Conservation (phyloP, 2,329 filamentous ascomycete genomes). For the Ascochyta viciae-villosae region DNA sequence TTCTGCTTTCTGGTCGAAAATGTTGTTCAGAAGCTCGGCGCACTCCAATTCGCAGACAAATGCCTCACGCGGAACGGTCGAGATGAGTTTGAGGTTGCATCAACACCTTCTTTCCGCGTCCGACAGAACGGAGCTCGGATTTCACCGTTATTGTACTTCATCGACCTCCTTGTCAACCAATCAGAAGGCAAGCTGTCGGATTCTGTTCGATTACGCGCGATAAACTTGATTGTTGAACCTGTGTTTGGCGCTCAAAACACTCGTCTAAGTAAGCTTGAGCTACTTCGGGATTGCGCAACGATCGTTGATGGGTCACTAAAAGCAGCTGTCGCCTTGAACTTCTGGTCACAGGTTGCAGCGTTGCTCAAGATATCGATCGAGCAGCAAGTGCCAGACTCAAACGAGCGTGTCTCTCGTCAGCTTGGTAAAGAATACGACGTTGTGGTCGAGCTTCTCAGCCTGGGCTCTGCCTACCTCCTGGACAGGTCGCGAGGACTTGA, state of each 20-base stretch:
- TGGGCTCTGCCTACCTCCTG: slow-evolving; percentile 57
- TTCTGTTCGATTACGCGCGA: slow-evolving; percentile 45
- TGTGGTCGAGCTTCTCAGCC: slow-evolving; percentile 70
- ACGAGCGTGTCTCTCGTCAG: slow-evolving; percentile 45
- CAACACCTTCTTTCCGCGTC: slow-evolving; percentile 70
- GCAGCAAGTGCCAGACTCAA: slow-evolving; percentile 29
- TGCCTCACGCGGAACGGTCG: slow-evolving; percentile 60
- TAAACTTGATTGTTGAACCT: slow-evolving; percentile 62
- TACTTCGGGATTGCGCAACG: slow-evolving; percentile 47
- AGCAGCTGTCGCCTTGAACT: slow-evolving; percentile 29
- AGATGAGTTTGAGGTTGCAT: slow-evolving; percentile 67
- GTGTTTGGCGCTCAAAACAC: slow-evolving; percentile 59
- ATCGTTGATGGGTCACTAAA: slow-evolving; percentile 28
- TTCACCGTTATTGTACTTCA: slow-evolving; percentile 70
- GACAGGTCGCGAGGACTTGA: slow-evolving; percentile 26
- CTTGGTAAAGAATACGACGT: slow-evolving; percentile 74
- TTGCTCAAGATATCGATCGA: slow-evolving; percentile 34
- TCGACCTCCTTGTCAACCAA: slow-evolving; percentile 64
- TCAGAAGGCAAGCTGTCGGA: slow-evolving; percentile 47
- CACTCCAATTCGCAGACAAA: slow-evolving; percentile 59
- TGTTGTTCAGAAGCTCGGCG: slow-evolving; percentile 60
- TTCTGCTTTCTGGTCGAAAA: slow-evolving; percentile 60
- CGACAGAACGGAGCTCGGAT: slow-evolving; percentile 58
- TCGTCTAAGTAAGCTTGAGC: slow-evolving; percentile 45
- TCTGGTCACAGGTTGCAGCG: slow-evolving; percentile 39